Percentiles rank a stretch among this genome's conserved stretches.
phyloP scores from a whole-genome alignment of 129 eudicot genomes.

The carrot (Daucus carota) region DNA sequence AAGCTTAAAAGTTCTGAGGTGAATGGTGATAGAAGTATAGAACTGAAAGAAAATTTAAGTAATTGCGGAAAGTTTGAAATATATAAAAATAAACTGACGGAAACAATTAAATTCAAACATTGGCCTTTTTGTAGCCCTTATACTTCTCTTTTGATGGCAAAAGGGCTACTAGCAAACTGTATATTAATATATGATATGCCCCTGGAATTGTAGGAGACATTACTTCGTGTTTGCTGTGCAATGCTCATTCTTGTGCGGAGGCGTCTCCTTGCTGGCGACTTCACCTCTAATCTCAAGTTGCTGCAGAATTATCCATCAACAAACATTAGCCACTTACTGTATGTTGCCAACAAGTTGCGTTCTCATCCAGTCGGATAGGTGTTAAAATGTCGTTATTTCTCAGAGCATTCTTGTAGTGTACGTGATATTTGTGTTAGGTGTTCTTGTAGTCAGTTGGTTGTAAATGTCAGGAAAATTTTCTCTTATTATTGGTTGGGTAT shows the following conservation, averaged over 20 bases:
- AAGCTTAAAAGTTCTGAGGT: too few relatives aligned
- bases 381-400: not conserved
- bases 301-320: conserved; percentile 89
- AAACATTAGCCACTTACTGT: conserved; percentile 80
- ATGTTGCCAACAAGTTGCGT: conserved; percentile 87
- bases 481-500: not conserved
- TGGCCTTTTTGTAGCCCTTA: not conserved
- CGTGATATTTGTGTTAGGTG: not conserved
- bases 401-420: not conserved
- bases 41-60: not conserved
- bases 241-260: conserved; percentile 88
- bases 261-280: conserved; percentile 95
- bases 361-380: conserved; percentile 30
- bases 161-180: not conserved
- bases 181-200: not conserved
- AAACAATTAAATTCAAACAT: not conserved
- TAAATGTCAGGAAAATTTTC: not conserved
- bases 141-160: not conserved
- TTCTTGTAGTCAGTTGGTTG: conserved; percentile 7
- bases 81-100: not conserved
- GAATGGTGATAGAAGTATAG: too few relatives aligned
- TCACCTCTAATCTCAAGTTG: conserved; percentile 89
- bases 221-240: conserved; percentile 90
- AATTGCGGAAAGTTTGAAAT: not conserved
- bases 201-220: conserved; percentile 64